Conservation (phyloP, 2,329 filamentous ascomycete species). For the Pseudocercospora macadamiae region DNA sequence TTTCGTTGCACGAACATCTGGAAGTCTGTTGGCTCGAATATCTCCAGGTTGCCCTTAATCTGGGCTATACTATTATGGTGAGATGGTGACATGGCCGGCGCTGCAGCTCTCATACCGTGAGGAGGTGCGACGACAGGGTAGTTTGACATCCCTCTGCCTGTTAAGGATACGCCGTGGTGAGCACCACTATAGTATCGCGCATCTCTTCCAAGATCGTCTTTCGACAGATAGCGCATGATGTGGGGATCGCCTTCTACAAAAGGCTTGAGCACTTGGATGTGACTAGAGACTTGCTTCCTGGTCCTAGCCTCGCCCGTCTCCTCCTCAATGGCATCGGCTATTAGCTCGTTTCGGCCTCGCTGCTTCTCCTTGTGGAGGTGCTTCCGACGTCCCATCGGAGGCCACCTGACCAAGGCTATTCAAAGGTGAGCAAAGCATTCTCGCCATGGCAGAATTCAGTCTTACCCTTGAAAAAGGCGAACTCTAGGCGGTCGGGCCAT, state of each 20-base stretch:
- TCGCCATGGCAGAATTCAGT: background rate
- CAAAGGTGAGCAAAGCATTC: slow-evolving; percentile 19
- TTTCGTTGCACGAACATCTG: slow-evolving; percentile 47
- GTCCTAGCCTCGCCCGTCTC: slow-evolving; percentile 56
- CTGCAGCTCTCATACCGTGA: slow-evolving; percentile 10
- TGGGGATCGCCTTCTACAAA: slow-evolving; percentile 57
- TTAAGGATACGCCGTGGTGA: slow-evolving; percentile 1
- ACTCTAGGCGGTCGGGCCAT: slow-evolving; percentile 53
- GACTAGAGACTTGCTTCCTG: slow-evolving; percentile 66
- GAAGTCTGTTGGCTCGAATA: slow-evolving; percentile 41
- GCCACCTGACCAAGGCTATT: slow-evolving; percentile 55
- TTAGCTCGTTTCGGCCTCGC: slow-evolving; percentile 64
- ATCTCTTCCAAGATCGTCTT: slow-evolving; percentile 34
- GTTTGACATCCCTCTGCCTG: slow-evolving; percentile 25
- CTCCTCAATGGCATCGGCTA: slow-evolving; percentile 60
- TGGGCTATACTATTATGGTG: slow-evolving; percentile 19
- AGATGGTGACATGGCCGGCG: slow-evolving; percentile 1
- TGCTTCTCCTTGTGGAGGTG: slow-evolving; percentile 50
- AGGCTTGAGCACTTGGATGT: slow-evolving; percentile 64
- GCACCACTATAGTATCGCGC: slow-evolving; percentile 16
- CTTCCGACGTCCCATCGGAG: slow-evolving; percentile 62
- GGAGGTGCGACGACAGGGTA: slow-evolving; percentile 27
- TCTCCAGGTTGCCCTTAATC: slow-evolving; percentile 27
- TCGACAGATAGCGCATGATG: slow-evolving; percentile 49
- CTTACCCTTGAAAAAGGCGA: slow-evolving; percentile 53